phyloP scores from a whole-genome alignment of 768 basidiomycete species.

The Rhizopogon salebrosus region DNA sequence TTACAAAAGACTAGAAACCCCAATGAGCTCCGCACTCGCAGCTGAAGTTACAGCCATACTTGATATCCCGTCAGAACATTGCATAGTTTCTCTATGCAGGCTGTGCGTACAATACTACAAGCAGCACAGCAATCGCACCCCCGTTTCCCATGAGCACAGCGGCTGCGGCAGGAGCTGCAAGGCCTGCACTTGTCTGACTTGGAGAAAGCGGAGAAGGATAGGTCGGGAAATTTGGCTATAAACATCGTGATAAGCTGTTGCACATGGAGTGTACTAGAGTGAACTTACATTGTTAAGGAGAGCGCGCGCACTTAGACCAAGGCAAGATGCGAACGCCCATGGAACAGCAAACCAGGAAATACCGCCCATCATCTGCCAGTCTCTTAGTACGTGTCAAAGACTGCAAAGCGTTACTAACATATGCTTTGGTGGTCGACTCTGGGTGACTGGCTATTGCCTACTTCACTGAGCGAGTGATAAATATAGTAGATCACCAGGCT shows the following conservation, averaged over 20 bases:
- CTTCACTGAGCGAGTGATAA: not conserved
- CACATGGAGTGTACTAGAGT: not conserved
- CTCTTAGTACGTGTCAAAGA: not conserved
- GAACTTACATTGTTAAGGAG: slow-evolving; percentile 26
- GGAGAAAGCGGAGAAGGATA: slow-evolving; percentile 40
- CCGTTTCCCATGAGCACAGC: slow-evolving; percentile 41
- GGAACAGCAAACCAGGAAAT: slow-evolving; percentile 56
- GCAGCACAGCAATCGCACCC: slow-evolving; percentile 37
- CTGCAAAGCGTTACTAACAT: slow-evolving; percentile 25
- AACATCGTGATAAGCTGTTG: not conserved
- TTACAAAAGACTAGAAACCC: slow-evolving; percentile 39
- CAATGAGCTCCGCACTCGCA: slow-evolving; percentile 41
- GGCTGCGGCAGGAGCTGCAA: slow-evolving; percentile 43
- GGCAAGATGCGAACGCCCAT: slow-evolving; percentile 43
- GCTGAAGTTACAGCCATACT: slow-evolving; percentile 46
- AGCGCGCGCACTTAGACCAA: slow-evolving; percentile 39
- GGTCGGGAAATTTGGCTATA: slow-evolving; percentile 47
- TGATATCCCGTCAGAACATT: not conserved
- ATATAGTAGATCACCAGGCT: not conserved
- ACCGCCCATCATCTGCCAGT: slow-evolving; percentile 46
- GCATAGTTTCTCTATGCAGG: not conserved
- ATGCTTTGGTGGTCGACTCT: slow-evolving; percentile 45
- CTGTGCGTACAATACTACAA: slow-evolving; percentile 35
- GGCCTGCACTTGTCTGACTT: slow-evolving; percentile 35
- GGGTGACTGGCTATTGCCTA: slow-evolving; percentile 50